Conservation (phyloP, 192 early-diverging fungal species). For the Coemansia sp. region DNA sequence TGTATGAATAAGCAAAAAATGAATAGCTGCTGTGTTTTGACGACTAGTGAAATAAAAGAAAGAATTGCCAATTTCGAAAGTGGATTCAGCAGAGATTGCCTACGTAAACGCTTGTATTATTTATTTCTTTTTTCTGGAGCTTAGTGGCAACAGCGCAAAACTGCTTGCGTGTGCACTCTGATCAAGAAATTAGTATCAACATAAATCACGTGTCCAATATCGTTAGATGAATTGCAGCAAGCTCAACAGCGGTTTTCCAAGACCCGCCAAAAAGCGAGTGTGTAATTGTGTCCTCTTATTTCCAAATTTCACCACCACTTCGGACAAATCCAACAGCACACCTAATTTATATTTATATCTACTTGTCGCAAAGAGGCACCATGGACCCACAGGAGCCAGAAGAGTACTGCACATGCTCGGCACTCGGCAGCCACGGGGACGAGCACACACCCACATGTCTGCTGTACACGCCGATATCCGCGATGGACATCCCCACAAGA, state of each 20-base stretch:
- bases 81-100: neutral
- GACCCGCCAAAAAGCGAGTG: too few relatives aligned
- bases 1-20: neutral
- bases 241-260: too few relatives aligned
- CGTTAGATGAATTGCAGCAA: neutral
- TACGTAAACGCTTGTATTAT: too few relatives aligned
- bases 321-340: too few relatives aligned
- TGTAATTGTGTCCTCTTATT: too few relatives aligned
- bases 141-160: neutral
- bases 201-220: neutral
- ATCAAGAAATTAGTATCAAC: neutral
- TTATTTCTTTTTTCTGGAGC: too few relatives aligned
- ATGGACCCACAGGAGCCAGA: slow-evolving; percentile 45
- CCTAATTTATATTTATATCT: neutral
- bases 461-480: slow-evolving; percentile 52
- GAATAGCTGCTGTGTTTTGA: neutral
- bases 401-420: slow-evolving; percentile 52
- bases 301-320: too few relatives aligned
- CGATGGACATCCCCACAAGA: slow-evolving; percentile 43
- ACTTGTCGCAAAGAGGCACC: neutral
- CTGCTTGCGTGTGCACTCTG: neutral
- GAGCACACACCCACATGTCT: slow-evolving; percentile 53
- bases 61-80: slow-evolving; percentile 1
- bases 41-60: neutral
- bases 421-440: slow-evolving; percentile 27